Conservation (phyloP, 202 grass and related monocot species). For the Miscanthus sacchariflorus region DNA sequence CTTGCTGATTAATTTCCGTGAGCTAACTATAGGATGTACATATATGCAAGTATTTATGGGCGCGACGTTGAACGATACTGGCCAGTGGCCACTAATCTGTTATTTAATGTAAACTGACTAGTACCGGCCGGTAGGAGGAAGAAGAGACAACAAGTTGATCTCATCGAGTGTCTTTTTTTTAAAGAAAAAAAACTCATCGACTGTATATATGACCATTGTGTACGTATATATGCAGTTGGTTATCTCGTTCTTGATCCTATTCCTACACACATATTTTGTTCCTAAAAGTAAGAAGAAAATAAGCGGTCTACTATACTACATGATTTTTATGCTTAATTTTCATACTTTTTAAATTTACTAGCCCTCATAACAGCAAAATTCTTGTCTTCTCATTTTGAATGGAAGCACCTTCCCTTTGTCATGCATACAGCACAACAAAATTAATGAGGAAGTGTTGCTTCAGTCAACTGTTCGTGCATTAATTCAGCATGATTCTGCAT, state of each 20-base stretch:
- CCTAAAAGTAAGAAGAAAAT: background rate
- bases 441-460: too few species aligned
- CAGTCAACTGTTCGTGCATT: background rate
- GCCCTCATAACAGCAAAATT: background rate
- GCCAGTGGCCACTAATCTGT: slow-evolving; percentile 9
- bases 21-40: slow-evolving; percentile 24
- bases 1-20: slow-evolving; percentile 12
- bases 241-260: slow-evolving; percentile 24
- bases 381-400: too few species aligned
- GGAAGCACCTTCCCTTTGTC: background rate
- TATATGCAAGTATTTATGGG: slow-evolving; percentile 45
- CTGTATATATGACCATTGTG: background rate
- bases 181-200: too few species aligned
- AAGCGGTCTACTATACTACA: background rate
- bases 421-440: background rate
- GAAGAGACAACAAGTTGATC: background rate
- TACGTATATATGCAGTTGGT: background rate
- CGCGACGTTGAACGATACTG: slow-evolving; percentile 25
- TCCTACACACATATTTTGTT: background rate
- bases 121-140: slow-evolving; percentile 5
- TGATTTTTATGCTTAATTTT: background rate
- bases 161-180: background rate
- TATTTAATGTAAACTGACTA: slow-evolving; percentile 33
- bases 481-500: background rate
- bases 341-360: background rate